Evolutionary conservation across 2,329 filamentous ascomycete species (phyloP).

Genomic region (Arthrobotrys pseudoclavata): DNA sequence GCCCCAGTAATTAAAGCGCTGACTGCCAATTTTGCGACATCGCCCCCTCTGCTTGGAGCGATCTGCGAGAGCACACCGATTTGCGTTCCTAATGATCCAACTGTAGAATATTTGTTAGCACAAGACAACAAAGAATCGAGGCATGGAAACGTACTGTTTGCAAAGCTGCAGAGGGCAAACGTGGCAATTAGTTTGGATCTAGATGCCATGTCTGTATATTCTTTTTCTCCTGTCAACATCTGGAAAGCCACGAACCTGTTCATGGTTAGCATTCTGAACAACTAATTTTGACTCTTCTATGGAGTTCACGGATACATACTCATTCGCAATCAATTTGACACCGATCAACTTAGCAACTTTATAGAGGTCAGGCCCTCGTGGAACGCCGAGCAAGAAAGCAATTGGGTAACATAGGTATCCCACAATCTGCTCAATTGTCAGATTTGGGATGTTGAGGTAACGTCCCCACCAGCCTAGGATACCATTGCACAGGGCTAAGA

Average conservation of each 20-base stretch:
- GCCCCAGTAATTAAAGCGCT: conserved; percentile 70
- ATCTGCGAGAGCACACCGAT: conserved; percentile 70
- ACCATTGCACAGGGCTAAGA: conserved; percentile 80
- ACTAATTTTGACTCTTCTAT: background rate
- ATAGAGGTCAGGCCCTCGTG: conserved; percentile 75
- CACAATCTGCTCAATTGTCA: conserved; percentile 81
- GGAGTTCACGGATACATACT: conserved; percentile 27
- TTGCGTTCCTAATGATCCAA: conserved; percentile 70
- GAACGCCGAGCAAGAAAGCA: conserved; percentile 84
- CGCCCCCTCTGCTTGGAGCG: conserved; percentile 69
- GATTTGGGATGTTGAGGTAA: conserved; percentile 80
- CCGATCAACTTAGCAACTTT: conserved; percentile 84
- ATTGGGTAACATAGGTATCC: conserved; percentile 84
- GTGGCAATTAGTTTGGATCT: conserved; percentile 70
- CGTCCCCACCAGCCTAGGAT: conserved; percentile 86
- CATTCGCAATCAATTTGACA: conserved; percentile 79
- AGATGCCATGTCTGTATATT: conserved; percentile 55
- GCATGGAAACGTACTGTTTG: conserved; percentile 66
- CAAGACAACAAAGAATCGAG: background rate
- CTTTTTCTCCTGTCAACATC: conserved; percentile 59
- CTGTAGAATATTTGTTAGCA: conserved; percentile 30
- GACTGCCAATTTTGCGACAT: conserved; percentile 69
- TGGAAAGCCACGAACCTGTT: conserved; percentile 63
- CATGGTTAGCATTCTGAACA: conserved; percentile 8
- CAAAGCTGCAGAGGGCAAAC: conserved; percentile 71